These are phyloP conservation scores for Tilletia horrida DNA, from an alignment of 1,284 basidiomycete species.

Conservation along the genomic window DNA sequence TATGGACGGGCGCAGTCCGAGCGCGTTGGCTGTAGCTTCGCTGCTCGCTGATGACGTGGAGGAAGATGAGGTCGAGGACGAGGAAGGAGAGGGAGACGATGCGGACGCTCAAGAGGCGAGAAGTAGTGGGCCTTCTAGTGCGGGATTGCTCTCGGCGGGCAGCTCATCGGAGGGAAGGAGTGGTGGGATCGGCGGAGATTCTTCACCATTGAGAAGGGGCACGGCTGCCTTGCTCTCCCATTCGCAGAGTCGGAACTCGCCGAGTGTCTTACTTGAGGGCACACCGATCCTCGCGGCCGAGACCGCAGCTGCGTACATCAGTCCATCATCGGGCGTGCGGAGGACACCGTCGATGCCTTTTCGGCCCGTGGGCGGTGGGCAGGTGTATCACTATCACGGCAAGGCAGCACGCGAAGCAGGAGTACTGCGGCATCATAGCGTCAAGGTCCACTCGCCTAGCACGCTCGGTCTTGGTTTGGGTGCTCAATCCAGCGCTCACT, in stretches of 20 bases:
- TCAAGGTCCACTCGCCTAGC: not conserved
- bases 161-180: not conserved
- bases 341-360: constrained; percentile 11
- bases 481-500: too few relatives aligned
- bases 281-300: too few relatives aligned
- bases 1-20: constrained; percentile 31
- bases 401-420: too few relatives aligned
- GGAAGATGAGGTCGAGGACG: not conserved
- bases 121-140: not conserved
- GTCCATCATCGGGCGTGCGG: not conserved
- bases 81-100: not conserved
- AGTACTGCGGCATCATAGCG: constrained; percentile 4
- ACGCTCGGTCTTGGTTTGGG: not conserved
- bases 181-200: not conserved
- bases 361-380: not conserved
- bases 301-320: too few relatives aligned
- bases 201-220: not conserved
- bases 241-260: constrained; percentile 3
- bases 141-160: not conserved
- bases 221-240: not conserved
- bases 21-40: constrained; percentile 3
- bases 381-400: too few relatives aligned
- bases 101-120: not conserved
- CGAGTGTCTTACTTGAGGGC: too few relatives aligned
- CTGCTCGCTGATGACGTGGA: constrained; percentile 14